Evolutionary conservation across 2,329 filamentous ascomycete species (phyloP).

Genomic region (Fusarium stilboides): DNA sequence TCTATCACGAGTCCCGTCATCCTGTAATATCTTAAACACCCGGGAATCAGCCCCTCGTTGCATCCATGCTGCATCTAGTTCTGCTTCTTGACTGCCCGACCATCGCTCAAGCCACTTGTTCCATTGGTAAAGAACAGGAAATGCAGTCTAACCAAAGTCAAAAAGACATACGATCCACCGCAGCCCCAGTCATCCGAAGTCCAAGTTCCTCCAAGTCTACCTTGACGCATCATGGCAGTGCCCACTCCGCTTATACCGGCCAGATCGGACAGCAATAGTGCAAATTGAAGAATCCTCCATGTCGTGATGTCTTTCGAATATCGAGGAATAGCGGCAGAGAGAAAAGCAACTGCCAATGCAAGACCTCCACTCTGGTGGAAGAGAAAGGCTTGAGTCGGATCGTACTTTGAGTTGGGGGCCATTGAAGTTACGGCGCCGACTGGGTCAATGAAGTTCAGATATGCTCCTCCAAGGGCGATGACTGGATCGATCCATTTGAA

Average conservation of each 20-base stretch:
- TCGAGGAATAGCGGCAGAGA: slow-evolving; percentile 14
- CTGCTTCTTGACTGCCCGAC: not conserved
- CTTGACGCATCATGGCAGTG: slow-evolving; percentile 9
- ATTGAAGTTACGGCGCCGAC: slow-evolving; percentile 16
- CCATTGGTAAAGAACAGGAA: slow-evolving; percentile 3
- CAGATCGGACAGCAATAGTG: slow-evolving; percentile 15
- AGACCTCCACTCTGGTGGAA: slow-evolving; percentile 28
- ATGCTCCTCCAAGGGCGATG: slow-evolving; percentile 18
- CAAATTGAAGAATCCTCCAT: slow-evolving; percentile 22
- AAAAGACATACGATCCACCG: slow-evolving; percentile 15
- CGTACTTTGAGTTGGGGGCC: slow-evolving; percentile 19
- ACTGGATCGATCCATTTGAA: slow-evolving; percentile 21
- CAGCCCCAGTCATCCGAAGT: slow-evolving; percentile 20
- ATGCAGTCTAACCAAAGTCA: slow-evolving; percentile 14
- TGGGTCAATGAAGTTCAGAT: slow-evolving; percentile 23
- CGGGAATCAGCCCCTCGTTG: no score
- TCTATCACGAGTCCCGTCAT: no score
- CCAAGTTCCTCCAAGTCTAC: slow-evolving; percentile 1
- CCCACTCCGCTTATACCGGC: slow-evolving; percentile 16
- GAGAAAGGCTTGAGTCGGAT: slow-evolving; percentile 20
- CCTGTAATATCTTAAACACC: no score
- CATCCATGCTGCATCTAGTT: not conserved
- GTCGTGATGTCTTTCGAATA: slow-evolving; percentile 4
- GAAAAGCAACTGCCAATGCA: slow-evolving; percentile 10
- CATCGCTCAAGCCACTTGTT: not conserved